These are phyloP conservation scores for Gamarada debralockiae DNA, from an alignment of 495 filamentous ascomycete genomes.

Conservation along the genomic window DNA sequence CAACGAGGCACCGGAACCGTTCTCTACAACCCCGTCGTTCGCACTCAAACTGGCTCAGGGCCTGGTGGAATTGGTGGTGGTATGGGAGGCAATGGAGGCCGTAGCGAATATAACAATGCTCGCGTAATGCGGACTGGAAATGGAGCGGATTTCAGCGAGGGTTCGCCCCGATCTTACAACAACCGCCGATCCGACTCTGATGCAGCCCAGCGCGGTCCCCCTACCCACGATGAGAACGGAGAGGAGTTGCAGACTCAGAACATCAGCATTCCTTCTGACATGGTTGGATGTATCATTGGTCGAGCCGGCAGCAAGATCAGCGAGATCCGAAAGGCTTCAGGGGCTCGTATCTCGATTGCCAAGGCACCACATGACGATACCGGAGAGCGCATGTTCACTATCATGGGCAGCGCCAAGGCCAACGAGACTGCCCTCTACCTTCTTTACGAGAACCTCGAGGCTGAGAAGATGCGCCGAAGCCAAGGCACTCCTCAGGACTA, in stretches of 20 bases:
- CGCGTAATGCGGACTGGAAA: constrained; percentile 95
- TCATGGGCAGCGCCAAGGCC: constrained; percentile 85
- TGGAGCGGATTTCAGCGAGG: constrained; percentile 94
- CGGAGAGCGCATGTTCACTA: constrained; percentile 99
- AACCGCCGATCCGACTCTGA: constrained; percentile 78
- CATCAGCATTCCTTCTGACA: constrained; percentile 98
- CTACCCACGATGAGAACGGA: constrained; percentile 87
- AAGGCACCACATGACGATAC: constrained; percentile 97
- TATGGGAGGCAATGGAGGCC: constrained; percentile 36
- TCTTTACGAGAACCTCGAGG: constrained; percentile 97
- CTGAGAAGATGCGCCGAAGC: constrained; percentile 94
- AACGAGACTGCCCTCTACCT: constrained; percentile 96
- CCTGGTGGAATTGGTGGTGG: constrained; percentile 30
- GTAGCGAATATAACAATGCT: constrained; percentile 51
- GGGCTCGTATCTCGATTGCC: constrained; percentile 95
- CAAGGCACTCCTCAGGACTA: constrained; percentile 68
- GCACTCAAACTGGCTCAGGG: constrained; percentile 55
- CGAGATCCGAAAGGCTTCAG: constrained; percentile 94
- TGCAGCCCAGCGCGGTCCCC: constrained; percentile 63
- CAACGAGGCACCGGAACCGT: constrained; percentile 95
- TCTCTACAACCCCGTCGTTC: constrained; percentile 91
- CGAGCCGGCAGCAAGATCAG: constrained; percentile 92
- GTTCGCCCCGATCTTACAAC: constrained; percentile 54
- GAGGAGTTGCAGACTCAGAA: constrained; percentile 98
- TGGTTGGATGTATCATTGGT: constrained; percentile 99